These are phyloP conservation scores for Podila minutissima DNA, from an alignment of 192 early-diverging fungal genomes.

Conservation along the genomic window DNA sequence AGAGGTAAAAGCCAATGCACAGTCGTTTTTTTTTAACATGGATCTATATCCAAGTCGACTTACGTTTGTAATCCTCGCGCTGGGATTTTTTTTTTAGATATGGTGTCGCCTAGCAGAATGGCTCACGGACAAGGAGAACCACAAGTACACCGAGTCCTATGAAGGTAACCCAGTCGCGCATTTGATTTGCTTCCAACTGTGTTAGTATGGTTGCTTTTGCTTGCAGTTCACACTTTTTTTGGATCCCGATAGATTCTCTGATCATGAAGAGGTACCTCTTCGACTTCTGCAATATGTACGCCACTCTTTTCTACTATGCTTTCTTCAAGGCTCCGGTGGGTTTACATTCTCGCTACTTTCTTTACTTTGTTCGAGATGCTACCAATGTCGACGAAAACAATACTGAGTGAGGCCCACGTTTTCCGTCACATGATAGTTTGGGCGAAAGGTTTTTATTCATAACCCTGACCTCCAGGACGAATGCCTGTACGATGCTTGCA, in stretches of 20 bases:
- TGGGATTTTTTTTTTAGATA: conserved; percentile 24
- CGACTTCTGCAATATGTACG: conserved; percentile 69
- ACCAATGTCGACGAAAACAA: background rate
- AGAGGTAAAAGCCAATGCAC: conserved; percentile 34
- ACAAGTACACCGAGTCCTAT: conserved; percentile 52
- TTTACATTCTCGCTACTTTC: background rate
- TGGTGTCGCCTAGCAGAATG: conserved; percentile 35
- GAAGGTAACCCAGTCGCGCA: conserved; percentile 37
- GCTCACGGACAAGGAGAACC: conserved; percentile 59
- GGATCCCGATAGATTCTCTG: conserved; percentile 40
- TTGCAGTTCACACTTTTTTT: too few species aligned
- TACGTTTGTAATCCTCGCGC: conserved; percentile 29
- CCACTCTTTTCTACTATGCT: conserved; percentile 64
- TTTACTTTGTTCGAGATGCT: background rate
- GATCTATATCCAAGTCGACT: background rate
- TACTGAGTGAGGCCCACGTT: background rate
- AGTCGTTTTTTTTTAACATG: background rate
- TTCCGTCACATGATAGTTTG: background rate
- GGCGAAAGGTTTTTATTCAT: conserved; percentile 14
- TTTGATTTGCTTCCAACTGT: too few species aligned
- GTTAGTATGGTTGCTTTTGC: background rate
- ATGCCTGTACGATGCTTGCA: conserved; percentile 54
- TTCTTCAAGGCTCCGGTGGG: conserved; percentile 56
- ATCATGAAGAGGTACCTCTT: conserved; percentile 68
- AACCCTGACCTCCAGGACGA: conserved; percentile 17